Percentiles rank a stretch among this genome's conserved stretches.
These are phyloP conservation scores for Plectosphaerella plurivora DNA, from an alignment of 2,329 filamentous ascomycete genomes.

Conservation along the genomic window DNA sequence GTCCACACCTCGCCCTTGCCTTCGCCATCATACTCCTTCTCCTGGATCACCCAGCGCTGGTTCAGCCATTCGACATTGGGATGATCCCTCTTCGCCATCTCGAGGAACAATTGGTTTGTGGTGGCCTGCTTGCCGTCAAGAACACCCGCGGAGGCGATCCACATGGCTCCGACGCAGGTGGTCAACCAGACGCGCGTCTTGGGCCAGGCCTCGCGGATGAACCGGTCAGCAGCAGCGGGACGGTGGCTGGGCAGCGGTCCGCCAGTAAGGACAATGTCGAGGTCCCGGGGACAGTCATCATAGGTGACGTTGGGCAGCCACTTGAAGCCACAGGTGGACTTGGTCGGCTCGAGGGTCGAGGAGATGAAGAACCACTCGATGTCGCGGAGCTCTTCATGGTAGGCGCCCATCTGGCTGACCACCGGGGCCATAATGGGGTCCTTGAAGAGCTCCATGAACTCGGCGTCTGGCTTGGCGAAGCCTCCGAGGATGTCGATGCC, in stretches of 20 bases:
- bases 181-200: slow-evolving; percentile 29
- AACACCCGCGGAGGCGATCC: slow-evolving; percentile 29
- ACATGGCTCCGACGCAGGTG: slow-evolving; percentile 31
- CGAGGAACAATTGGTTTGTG: slow-evolving; percentile 27
- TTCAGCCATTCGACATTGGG: slow-evolving; percentile 30
- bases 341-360: slow-evolving; percentile 23
- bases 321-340: slow-evolving; percentile 22
- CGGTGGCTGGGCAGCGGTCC: slow-evolving; percentile 25
- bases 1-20: slow-evolving; percentile 30
- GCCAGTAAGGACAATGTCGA: slow-evolving; percentile 33
- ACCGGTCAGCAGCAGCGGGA: slow-evolving; percentile 24
- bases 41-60: slow-evolving; percentile 31
- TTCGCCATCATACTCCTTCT: slow-evolving; percentile 19
- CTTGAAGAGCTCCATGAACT: slow-evolving; percentile 13
- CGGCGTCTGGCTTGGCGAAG: slow-evolving; percentile 19
- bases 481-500: slow-evolving; percentile 34
- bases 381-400: slow-evolving; percentile 17
- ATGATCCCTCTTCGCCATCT: slow-evolving; percentile 18
- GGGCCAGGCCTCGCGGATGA: slow-evolving; percentile 28
- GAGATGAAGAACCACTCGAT: slow-evolving; percentile 33
- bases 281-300: slow-evolving; percentile 31
- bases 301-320: slow-evolving; percentile 32
- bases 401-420: slow-evolving; percentile 7
- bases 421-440: slow-evolving; percentile 4
- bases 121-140: slow-evolving; percentile 32